A percentile compares a stretch with the other conserved stretches of the same genome.
phyloP scores from a whole-genome alignment of 306 rosid species.

The Calophaca sinica region DNA sequence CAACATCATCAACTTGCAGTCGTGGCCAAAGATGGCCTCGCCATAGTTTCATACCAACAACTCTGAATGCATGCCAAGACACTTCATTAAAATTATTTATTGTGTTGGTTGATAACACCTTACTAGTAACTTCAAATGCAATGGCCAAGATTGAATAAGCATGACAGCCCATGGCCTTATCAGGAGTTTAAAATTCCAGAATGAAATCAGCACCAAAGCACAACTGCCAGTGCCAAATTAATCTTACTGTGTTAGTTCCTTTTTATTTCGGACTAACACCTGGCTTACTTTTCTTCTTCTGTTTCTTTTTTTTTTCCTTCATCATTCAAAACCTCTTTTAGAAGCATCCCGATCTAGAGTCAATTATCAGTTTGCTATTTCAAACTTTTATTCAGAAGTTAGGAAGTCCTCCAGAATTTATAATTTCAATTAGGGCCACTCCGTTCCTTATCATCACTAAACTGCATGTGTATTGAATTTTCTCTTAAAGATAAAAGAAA shows the following conservation, averaged over 20 bases:
- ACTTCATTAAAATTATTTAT: background rate
- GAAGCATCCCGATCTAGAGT: conserved; percentile 1
- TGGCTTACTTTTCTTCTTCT: background rate
- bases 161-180: background rate
- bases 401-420: conserved; percentile 6
- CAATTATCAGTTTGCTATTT: background rate
- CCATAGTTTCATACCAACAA: background rate
- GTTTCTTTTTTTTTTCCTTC: background rate
- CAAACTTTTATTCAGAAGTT: conserved; percentile 12
- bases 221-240: background rate
- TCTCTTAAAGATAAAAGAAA: background rate
- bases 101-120: background rate
- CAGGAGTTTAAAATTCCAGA: conserved; percentile 8
- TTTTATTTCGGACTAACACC: background rate
- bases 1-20: conserved; percentile 23
- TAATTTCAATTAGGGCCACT: conserved; percentile 21
- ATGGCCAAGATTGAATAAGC: background rate
- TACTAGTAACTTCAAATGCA: conserved; percentile 26
- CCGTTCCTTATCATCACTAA: background rate
- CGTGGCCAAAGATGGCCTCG: background rate
- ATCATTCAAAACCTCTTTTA: conserved; percentile 2
- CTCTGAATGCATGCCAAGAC: background rate
- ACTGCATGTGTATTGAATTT: background rate
- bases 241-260: conserved; percentile 7
- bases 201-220: background rate